phyloP scores from a whole-genome alignment of 2,329 filamentous ascomycete genomes.

The Mycosphaerella arachidis region DNA sequence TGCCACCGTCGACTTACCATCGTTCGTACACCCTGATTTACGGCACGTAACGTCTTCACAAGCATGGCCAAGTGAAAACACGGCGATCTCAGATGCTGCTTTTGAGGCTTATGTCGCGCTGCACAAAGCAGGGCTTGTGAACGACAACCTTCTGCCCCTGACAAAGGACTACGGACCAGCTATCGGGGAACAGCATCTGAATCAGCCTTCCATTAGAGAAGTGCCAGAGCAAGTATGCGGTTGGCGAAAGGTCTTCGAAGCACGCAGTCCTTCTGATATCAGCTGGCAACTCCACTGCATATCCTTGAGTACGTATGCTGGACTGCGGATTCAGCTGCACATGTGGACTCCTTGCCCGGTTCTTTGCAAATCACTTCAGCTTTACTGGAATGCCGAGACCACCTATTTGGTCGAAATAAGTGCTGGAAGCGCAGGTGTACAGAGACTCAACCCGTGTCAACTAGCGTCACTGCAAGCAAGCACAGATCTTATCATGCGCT shows the following conservation, averaged over 20 bases:
- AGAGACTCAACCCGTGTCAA: background rate
- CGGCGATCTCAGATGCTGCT: conserved; percentile 76
- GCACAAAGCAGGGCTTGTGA: conserved; percentile 66
- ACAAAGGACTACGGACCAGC: conserved; percentile 32
- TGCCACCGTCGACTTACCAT: conserved; percentile 67
- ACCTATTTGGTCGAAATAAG: conserved; percentile 14
- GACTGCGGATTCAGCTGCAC: conserved; percentile 8
- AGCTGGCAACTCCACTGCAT: conserved; percentile 8
- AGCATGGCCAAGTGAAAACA: conserved; percentile 64
- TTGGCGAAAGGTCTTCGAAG: conserved; percentile 8
- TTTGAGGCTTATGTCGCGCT: conserved; percentile 73
- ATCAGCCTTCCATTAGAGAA: conserved; percentile 26
- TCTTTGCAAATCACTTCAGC: conserved; percentile 7
- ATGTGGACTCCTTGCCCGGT: conserved; percentile 21
- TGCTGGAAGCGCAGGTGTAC: background rate
- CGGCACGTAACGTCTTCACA: conserved; percentile 50
- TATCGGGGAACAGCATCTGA: conserved; percentile 13
- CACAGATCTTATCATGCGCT: conserved; percentile 8
- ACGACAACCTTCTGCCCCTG: conserved; percentile 69
- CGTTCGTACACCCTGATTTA: conserved; percentile 60
- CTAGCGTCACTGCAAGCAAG: background rate
- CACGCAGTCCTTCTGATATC: background rate
- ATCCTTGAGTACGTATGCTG: conserved; percentile 1
- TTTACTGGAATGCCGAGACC: conserved; percentile 25
- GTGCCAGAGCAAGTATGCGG: conserved; percentile 14